Conservation (phyloP, 257 asterid species). For the Galeopsis tetrahit region DNA sequence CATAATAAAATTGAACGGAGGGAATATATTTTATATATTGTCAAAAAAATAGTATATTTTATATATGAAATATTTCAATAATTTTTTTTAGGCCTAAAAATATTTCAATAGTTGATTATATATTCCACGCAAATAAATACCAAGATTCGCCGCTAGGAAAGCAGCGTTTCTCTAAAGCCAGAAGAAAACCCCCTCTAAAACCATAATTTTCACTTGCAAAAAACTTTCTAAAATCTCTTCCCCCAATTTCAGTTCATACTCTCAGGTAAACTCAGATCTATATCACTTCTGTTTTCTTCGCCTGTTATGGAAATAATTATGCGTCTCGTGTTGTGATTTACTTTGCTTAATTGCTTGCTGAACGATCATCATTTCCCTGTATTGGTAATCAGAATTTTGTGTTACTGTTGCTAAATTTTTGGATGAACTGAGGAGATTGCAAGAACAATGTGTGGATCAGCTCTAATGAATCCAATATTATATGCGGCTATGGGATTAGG, state of each 20-base stretch:
- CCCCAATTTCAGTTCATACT: conserved; percentile 12
- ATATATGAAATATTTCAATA: too few relatives aligned
- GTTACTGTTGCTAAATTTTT: background rate
- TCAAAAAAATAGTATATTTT: too few relatives aligned
- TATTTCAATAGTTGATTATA: too few relatives aligned
- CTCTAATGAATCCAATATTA: background rate
- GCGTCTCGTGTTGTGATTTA: conserved; percentile 6
- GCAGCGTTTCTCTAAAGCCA: conserved; percentile 34
- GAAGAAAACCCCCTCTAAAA: background rate
- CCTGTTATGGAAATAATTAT: conserved; percentile 5
- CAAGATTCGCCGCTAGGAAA: background rate
- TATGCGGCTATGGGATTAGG: conserved; percentile 7
- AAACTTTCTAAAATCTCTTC: background rate
- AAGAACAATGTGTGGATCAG: conserved; percentile 26
- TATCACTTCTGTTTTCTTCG: conserved; percentile 11
- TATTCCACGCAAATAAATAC: background rate
- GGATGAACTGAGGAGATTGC: conserved; percentile 1
- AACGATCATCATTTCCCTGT: conserved; percentile 20
- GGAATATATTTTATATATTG: too few relatives aligned
- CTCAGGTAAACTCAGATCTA: conserved; percentile 37
- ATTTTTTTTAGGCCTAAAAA: too few relatives aligned
- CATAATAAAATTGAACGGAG: too few relatives aligned
- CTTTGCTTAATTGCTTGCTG: conserved; percentile 21
- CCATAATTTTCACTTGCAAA: background rate
- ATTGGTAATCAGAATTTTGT: background rate